Percentiles rank a stretch among this genome's conserved stretches.
These are phyloP conservation scores for Syzygium aromaticum DNA, from an alignment of 345 rosid species.

Conservation along the genomic window DNA sequence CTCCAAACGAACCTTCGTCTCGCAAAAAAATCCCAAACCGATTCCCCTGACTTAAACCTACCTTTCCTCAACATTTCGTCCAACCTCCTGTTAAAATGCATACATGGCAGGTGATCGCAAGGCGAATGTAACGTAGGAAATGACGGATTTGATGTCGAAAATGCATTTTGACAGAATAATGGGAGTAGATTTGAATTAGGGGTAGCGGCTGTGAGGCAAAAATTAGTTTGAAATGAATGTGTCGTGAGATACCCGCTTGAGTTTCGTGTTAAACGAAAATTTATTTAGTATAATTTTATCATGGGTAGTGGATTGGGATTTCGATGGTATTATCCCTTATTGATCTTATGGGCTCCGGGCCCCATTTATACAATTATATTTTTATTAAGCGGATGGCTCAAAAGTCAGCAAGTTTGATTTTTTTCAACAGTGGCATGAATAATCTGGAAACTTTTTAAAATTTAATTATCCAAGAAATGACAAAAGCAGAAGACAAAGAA, in stretches of 20 bases:
- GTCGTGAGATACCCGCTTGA: accelerated
- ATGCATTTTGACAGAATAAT: background rate
- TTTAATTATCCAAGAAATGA: background rate
- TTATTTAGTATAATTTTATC: background rate
- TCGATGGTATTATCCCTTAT: background rate
- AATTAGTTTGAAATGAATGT: background rate
- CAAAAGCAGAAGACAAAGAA: background rate
- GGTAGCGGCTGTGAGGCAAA: background rate
- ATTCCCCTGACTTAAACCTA: background rate
- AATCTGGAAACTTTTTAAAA: background rate
- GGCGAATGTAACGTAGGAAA: background rate
- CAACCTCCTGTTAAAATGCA: background rate
- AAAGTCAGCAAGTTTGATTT: background rate
- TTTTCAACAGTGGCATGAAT: background rate
- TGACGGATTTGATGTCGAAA: background rate
- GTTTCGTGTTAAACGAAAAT: background rate
- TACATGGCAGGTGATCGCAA: accelerated
- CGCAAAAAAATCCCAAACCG: background rate
- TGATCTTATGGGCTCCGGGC: too few relatives aligned
- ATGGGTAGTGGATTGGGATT: background rate
- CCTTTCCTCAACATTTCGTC: background rate
- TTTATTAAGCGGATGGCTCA: background rate
- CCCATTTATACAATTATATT: background rate
- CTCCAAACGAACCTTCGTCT: background rate
- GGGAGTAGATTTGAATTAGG: accelerated